Evolutionary conservation across 768 basidiomycete genomes (phyloP).

Genomic region (Boletus huronensis): DNA sequence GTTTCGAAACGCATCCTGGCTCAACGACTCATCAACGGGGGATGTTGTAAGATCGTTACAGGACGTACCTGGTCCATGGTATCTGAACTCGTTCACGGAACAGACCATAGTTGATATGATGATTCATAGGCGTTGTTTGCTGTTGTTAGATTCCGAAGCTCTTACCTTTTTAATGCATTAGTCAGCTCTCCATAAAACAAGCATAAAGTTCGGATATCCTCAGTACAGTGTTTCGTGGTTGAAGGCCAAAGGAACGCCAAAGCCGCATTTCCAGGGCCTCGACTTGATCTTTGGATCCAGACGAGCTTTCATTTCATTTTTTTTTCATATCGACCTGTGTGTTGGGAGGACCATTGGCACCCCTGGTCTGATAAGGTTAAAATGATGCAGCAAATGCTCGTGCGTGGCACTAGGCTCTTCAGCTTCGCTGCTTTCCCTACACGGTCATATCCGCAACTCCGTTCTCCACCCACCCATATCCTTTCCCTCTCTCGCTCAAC

Average conservation of each 20-base stretch:
- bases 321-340: slow-evolving; percentile 20
- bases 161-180: slow-evolving; percentile 8
- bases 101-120: neutral
- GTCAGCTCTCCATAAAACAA: slow-evolving; percentile 3
- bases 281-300: slow-evolving; percentile 5
- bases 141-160: slow-evolving; percentile 27
- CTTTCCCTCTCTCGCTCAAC: neutral
- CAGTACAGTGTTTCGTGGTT: neutral
- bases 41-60: neutral
- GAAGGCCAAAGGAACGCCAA: slow-evolving; percentile 4
- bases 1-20: slow-evolving; percentile 58
- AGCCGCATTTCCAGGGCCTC: neutral
- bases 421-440: slow-evolving; percentile 13
- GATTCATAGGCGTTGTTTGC: slow-evolving; percentile 24
- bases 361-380: slow-evolving; percentile 26
- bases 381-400: slow-evolving; percentile 16
- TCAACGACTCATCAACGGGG: neutral
- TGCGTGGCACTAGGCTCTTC: slow-evolving; percentile 22
- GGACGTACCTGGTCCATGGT: slow-evolving; percentile 30
- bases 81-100: neutral
- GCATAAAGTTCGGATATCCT: no score
- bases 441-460: slow-evolving; percentile 4
- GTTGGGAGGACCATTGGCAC: slow-evolving; percentile 31
- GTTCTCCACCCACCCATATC: slow-evolving; percentile 2
- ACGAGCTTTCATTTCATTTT: slow-evolving; percentile 5